phyloP scores from a whole-genome alignment of 2,329 filamentous ascomycete species.

The Verticillium dahliae region DNA sequence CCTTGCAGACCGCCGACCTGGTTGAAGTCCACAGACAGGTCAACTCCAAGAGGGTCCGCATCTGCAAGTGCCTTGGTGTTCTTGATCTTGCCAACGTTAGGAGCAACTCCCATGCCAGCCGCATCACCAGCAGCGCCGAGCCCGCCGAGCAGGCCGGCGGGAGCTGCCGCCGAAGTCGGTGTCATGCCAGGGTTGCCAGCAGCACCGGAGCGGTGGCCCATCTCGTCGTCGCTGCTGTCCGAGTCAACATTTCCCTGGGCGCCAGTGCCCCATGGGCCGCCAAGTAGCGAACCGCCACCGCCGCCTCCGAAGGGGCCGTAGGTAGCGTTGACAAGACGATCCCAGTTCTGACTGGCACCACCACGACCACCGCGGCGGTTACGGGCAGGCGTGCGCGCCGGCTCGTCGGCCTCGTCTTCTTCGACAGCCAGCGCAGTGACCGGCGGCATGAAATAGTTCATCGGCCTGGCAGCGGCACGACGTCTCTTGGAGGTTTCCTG shows the following conservation, averaged over 20 bases:
- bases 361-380: conserved; percentile 55
- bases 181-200: conserved; percentile 58
- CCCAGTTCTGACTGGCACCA: conserved; percentile 56
- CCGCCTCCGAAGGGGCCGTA: conserved; percentile 90
- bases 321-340: conserved; percentile 80
- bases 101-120: conserved; percentile 44
- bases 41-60: conserved; percentile 88
- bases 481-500: conserved; percentile 48
- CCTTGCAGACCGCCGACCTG: conserved; percentile 88
- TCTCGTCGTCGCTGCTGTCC: conserved; percentile 95
- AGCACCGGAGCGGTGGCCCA: conserved; percentile 52
- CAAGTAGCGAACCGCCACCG: conserved; percentile 64
- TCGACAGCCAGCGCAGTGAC: conserved; percentile 54
- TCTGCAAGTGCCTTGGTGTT: conserved; percentile 88
- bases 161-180: conserved; percentile 41
- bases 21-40: conserved; percentile 87
- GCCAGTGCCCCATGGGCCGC: conserved; percentile 66
- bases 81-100: conserved; percentile 89
- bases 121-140: conserved; percentile 23
- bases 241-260: conserved; percentile 79
- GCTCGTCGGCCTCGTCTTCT: conserved; percentile 68
- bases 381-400: conserved; percentile 62
- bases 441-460: conserved; percentile 82
- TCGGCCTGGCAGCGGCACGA: conserved; percentile 53
- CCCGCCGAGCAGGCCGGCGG: conserved; percentile 36